Evolutionary conservation across 176 grass and related monocot species (phyloP), one percentile per base, ranked within the genome.

Genomic region (Chrysopogon serrulatus): DNA sequence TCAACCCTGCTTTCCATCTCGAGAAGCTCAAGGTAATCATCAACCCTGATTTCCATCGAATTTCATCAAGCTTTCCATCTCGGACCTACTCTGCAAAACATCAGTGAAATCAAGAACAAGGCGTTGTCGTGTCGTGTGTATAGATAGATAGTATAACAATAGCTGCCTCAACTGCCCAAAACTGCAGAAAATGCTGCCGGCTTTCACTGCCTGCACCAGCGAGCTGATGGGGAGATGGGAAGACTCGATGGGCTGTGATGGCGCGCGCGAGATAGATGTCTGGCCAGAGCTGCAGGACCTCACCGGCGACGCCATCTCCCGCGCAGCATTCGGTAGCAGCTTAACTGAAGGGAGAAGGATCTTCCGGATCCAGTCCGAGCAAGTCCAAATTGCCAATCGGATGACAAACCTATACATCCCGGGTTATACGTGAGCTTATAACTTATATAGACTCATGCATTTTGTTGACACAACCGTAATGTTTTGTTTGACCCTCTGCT

Each of bases 301-400:
- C 23, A 85, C 82, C 10, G 87, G 81, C 43, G 77, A 93, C 47
- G 82, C 73, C 65, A 85, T 90, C 73, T 42, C 44, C 0, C 68
- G 91, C 1, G 84, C 87, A 3, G 94, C 94, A 5, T 97, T 97
- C 27, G 91, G 91, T 34, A 92, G 91, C 78, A 97, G 82, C 71
- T 84, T 86, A 23, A 37, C 41, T 16, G 82, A 94, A 79, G 94
- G 94, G 13, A 80, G 85, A 31, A 84, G 5, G 42, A 92, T 97
- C 74, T 92, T 94, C 71, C 61, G 23, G 72, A n/a, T 92, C 16
- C 91, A 92, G 9, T 42, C 83, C 1, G 87, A 97, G 82, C 91
- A 88, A 70, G 5, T 27, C 6, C 30, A 68, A 11, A 4, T 49
- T 14, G 17, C 2, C 59, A 83, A 0, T 13, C 8, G 1, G 4